Evolutionary conservation across 495 filamentous ascomycete genomes (phyloP).

Genomic region (Neurospora sp.): DNA sequence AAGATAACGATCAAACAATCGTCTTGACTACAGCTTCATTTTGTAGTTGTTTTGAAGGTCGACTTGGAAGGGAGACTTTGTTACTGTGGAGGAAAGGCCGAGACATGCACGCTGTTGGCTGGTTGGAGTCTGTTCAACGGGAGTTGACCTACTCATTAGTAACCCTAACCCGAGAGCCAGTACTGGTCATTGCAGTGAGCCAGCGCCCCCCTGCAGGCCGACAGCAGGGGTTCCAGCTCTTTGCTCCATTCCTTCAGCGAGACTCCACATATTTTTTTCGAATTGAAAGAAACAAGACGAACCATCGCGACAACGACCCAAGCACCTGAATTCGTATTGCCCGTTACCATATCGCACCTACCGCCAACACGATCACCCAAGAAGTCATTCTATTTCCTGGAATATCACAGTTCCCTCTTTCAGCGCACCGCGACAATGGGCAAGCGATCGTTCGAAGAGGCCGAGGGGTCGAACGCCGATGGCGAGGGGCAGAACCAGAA

Average conservation of each 20-base stretch:
- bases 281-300: neutral
- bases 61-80: neutral
- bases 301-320: neutral
- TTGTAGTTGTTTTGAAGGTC: neutral
- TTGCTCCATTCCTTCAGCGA: neutral
- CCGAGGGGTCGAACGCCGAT: constrained; percentile 11
- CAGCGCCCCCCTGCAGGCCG: neutral
- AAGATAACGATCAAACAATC: neutral
- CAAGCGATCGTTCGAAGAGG: constrained; percentile 10
- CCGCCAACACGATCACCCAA: neutral
- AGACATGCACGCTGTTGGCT: neutral
- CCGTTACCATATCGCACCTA: neutral
- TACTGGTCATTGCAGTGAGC: neutral
- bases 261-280: neutral
- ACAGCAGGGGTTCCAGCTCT: neutral
- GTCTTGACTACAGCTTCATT: neutral
- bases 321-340: neutral
- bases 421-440: constrained; percentile 4
- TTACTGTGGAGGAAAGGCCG: neutral
- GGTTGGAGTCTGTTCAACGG: too few species aligned
- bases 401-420: neutral
- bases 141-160: neutral
- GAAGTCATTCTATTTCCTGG: neutral
- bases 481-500: constrained; percentile 2
- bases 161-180: neutral